phyloP scores from a whole-genome alignment of 371 early-diverging fungal genomes.

The Entomophthora muscae region DNA sequence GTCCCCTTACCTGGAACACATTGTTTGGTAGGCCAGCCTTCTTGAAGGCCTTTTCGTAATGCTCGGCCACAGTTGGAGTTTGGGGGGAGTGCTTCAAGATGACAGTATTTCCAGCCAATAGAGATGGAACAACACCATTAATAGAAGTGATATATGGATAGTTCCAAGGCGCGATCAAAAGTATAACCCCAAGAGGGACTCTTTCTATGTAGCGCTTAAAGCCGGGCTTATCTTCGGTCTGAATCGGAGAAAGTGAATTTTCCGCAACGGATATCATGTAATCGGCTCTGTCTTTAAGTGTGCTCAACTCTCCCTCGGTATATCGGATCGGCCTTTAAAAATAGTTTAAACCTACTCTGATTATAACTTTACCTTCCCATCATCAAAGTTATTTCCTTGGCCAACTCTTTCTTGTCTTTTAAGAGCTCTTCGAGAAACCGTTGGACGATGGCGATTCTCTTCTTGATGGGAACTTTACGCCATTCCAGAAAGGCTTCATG shows the following conservation, averaged over 20 bases:
- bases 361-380: conserved; percentile 35
- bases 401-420: conserved; percentile 33
- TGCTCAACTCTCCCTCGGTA: conserved; percentile 49
- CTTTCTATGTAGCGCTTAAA: conserved; percentile 45
- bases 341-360: neutral
- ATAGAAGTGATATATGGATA: conserved; percentile 43
- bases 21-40: conserved; percentile 52
- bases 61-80: conserved; percentile 56
- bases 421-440: conserved; percentile 38
- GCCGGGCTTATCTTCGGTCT: conserved; percentile 17
- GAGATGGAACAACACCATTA: conserved; percentile 58
- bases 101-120: conserved; percentile 63
- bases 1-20: conserved; percentile 33
- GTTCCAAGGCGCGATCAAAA: conserved; percentile 35
- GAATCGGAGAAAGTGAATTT: conserved; percentile 33
- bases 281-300: conserved; percentile 44
- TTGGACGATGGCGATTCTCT: conserved; percentile 30
- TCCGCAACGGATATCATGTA: conserved; percentile 58
- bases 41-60: conserved; percentile 38
- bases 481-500: conserved; percentile 25
- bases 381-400: conserved; percentile 35
- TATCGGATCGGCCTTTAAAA: conserved; percentile 44
- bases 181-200: conserved; percentile 45
- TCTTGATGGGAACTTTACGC: conserved; percentile 27
- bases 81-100: conserved; percentile 68